Conservation (phyloP, 805 yeast genomes). For the Kodamaea fukazawae region DNA sequence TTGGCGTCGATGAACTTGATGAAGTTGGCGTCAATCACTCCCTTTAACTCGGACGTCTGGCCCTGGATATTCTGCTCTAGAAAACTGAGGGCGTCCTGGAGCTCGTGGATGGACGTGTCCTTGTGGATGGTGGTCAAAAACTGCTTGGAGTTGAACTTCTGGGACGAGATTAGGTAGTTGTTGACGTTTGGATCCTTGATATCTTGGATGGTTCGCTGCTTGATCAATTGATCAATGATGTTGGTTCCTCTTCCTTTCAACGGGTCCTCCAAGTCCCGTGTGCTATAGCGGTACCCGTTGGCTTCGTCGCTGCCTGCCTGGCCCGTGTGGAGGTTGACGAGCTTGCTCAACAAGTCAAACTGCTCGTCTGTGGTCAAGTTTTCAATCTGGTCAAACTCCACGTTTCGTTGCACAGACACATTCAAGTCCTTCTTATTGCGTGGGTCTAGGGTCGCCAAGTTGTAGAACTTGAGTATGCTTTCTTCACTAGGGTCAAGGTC, state of each 20-base stretch:
- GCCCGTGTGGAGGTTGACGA: slow-evolving; percentile 18
- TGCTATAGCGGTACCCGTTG: slow-evolving; percentile 10
- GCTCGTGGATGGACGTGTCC: slow-evolving; percentile 36
- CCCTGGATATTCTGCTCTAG: slow-evolving; percentile 33
- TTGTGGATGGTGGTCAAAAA: slow-evolving; percentile 36
- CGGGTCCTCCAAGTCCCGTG: slow-evolving; percentile 33
- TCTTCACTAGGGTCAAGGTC: slow-evolving; percentile 30
- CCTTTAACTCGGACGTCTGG: slow-evolving; percentile 35
- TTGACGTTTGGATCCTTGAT: slow-evolving; percentile 29
- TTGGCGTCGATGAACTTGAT: slow-evolving; percentile 36
- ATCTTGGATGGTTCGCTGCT: slow-evolving; percentile 22
- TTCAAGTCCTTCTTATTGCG: slow-evolving; percentile 18
- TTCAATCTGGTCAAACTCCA: slow-evolving; percentile 18
- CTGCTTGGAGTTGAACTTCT: slow-evolving; percentile 33
- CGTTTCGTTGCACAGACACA: slow-evolving; percentile 12
- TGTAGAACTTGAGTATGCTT: slow-evolving; percentile 30
- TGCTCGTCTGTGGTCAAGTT: slow-evolving; percentile 27
- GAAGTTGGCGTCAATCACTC: slow-evolving; percentile 37
- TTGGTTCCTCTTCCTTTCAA: slow-evolving; percentile 30
- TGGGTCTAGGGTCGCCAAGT: slow-evolving; percentile 23
- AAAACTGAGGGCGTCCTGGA: slow-evolving; percentile 26
- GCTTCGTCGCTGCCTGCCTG: slow-evolving; percentile 8
- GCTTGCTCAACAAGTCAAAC: slow-evolving; percentile 26
- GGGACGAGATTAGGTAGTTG: slow-evolving; percentile 35
- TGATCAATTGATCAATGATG: slow-evolving; percentile 25